phyloP scores from a whole-genome alignment of 1,284 basidiomycete genomes.

The Amylostereum areolatum region DNA sequence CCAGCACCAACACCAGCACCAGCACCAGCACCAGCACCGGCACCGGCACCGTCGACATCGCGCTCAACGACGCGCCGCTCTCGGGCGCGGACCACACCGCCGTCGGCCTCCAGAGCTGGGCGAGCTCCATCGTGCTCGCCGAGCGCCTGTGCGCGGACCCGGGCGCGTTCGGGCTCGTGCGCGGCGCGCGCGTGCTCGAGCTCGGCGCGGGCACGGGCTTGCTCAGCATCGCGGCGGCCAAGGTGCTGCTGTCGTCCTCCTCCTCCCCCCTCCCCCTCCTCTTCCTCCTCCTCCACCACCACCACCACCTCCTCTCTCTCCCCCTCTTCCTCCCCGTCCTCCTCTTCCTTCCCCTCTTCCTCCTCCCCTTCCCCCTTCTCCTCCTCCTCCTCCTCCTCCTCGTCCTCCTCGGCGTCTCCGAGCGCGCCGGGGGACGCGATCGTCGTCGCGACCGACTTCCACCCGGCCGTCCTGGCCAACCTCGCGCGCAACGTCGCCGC shows the following conservation, averaged over 20 bases:
- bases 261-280: too few relatives aligned
- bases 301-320: too few relatives aligned
- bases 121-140: slow-evolving; percentile 72
- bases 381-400: too few relatives aligned
- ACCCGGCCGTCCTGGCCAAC: slow-evolving; percentile 72
- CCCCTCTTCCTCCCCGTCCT: too few relatives aligned
- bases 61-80: slow-evolving; percentile 76
- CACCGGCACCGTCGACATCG: slow-evolving; percentile 35
- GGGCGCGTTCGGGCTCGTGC: slow-evolving; percentile 33
- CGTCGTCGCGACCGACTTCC: slow-evolving; percentile 77
- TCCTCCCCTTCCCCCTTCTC: too few relatives aligned
- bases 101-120: slow-evolving; percentile 89
- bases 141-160: slow-evolving; percentile 62
- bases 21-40: too few relatives aligned
- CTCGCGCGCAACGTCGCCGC: slow-evolving; percentile 55
- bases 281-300: too few relatives aligned
- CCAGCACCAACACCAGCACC: too few relatives aligned
- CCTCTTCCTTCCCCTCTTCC: too few relatives aligned
- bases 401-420: slow-evolving; percentile 35
- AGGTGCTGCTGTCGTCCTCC: too few relatives aligned
- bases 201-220: slow-evolving; percentile 86
- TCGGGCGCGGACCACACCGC: slow-evolving; percentile 67
- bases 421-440: slow-evolving; percentile 2
- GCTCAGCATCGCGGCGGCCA: slow-evolving; percentile 66
- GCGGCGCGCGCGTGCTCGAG: slow-evolving; percentile 55